Conservation (phyloP, 805 yeast species). For the Debaryomyces maramus region DNA sequence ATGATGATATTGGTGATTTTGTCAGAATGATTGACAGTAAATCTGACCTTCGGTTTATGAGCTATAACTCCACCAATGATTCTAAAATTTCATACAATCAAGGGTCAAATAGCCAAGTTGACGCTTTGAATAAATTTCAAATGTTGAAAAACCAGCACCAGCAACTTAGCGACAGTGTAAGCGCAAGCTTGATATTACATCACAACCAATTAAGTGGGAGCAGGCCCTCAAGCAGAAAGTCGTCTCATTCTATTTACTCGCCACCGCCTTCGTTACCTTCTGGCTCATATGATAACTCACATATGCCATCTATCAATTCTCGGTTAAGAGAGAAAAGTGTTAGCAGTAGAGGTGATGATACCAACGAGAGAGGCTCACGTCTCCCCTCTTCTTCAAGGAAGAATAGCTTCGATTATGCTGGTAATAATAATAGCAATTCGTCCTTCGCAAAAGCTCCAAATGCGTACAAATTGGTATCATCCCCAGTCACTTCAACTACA, state of each 20-base stretch:
- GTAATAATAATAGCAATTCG: slow-evolving; percentile 10
- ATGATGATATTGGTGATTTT: slow-evolving; percentile 67
- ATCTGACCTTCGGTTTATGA: slow-evolving; percentile 46
- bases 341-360: slow-evolving; percentile 2
- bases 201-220: slow-evolving; percentile 18
- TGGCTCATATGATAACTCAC: slow-evolving; percentile 27
- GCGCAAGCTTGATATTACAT: slow-evolving; percentile 46
- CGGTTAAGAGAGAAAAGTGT: slow-evolving; percentile 23
- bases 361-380: neutral
- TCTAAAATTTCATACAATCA: slow-evolving; percentile 11
- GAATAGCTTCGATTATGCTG: neutral
- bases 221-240: slow-evolving; percentile 26
- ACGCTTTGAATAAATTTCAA: slow-evolving; percentile 53
- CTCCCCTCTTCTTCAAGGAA: neutral
- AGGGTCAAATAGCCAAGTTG: slow-evolving; percentile 30
- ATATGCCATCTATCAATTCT: slow-evolving; percentile 34
- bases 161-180: slow-evolving; percentile 54
- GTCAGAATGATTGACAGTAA: slow-evolving; percentile 69
- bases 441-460: slow-evolving; percentile 19
- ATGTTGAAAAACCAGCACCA: slow-evolving; percentile 53
- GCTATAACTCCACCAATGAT: slow-evolving; percentile 14
- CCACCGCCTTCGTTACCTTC: slow-evolving; percentile 18
- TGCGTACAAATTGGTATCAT: slow-evolving; percentile 15
- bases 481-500: slow-evolving; percentile 26
- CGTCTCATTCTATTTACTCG: slow-evolving; percentile 31